Percentiles rank a stretch among this genome's conserved stretches.
Evolutionary conservation across 441 rosid genomes (phyloP).

Genomic region (Populus hybrid): DNA sequence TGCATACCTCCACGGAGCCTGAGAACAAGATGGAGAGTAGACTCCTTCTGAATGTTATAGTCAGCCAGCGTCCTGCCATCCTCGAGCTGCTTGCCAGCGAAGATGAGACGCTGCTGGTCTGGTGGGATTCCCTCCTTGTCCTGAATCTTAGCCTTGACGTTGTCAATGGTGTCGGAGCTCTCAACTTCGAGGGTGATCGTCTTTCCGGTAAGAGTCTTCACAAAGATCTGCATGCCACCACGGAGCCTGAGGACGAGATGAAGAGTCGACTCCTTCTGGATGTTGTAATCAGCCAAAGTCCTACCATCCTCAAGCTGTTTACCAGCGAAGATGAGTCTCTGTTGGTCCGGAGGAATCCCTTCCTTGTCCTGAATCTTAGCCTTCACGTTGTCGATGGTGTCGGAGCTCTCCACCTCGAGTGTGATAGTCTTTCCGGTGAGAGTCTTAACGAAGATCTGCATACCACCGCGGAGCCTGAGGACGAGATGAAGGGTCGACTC

Average conservation of each 20-base stretch:
- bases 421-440: background rate
- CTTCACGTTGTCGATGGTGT: background rate
- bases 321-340: background rate
- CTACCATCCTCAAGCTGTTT: background rate
- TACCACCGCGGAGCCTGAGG: conserved; percentile 29
- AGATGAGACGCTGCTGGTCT: too few relatives aligned
- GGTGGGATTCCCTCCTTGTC: too few relatives aligned
- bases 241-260: background rate
- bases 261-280: background rate
- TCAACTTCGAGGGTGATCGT: too few relatives aligned
- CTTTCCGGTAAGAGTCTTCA: background rate
- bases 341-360: background rate
- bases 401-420: background rate
- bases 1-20: too few relatives aligned
- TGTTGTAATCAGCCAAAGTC: background rate
- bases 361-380: background rate
- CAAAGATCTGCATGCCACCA: background rate
- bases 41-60: too few relatives aligned
- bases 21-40: too few relatives aligned
- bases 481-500: conserved; percentile 31
- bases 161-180: too few relatives aligned
- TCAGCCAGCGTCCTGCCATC: too few relatives aligned
- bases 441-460: background rate
- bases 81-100: too few relatives aligned
- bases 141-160: too few relatives aligned